These are phyloP conservation scores for Buddleja alternifolia DNA, from an alignment of 257 asterid genomes.

Conservation along the genomic window DNA sequence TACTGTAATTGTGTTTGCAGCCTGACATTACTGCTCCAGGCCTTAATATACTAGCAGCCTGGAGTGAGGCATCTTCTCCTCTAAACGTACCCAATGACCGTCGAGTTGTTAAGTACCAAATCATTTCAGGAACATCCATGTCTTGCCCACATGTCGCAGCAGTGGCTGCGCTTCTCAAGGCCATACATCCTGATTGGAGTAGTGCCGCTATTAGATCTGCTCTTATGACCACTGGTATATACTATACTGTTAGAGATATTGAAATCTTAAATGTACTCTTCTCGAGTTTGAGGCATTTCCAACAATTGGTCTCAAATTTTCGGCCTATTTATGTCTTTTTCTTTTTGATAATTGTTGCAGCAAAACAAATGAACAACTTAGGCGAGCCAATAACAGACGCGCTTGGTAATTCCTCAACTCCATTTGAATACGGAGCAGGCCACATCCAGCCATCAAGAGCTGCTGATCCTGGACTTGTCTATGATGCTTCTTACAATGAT, in stretches of 20 bases:
- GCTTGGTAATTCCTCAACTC: too few relatives aligned
- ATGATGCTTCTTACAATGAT: too few relatives aligned
- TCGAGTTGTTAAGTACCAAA: constrained; percentile 38
- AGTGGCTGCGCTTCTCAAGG: constrained; percentile 46
- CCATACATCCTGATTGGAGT: constrained; percentile 59
- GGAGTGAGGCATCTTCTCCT: constrained; percentile 53
- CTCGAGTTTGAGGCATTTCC: too few relatives aligned
- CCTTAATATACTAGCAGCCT: constrained; percentile 64
- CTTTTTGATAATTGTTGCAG: too few relatives aligned
- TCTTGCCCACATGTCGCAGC: constrained; percentile 59
- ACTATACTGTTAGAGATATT: neutral
- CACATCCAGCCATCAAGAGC: too few relatives aligned
- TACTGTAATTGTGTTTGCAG: constrained; percentile 29
- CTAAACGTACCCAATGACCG: constrained; percentile 22
- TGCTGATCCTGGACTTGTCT: too few relatives aligned
- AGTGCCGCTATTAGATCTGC: constrained; percentile 61
- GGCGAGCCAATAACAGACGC: too few relatives aligned
- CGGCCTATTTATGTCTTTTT: too few relatives aligned
- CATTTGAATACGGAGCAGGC: too few relatives aligned
- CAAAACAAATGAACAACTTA: too few relatives aligned
- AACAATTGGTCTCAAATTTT: too few relatives aligned
- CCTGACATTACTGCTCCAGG: constrained; percentile 83
- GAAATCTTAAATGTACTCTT: too few relatives aligned
- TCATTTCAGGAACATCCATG: constrained; percentile 56
- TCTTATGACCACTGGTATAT: constrained; percentile 47